Base-by-base conservation (phyloP, 2,329 filamentous ascomycete species). In the Ascocoryne sarcoides region DNA sequence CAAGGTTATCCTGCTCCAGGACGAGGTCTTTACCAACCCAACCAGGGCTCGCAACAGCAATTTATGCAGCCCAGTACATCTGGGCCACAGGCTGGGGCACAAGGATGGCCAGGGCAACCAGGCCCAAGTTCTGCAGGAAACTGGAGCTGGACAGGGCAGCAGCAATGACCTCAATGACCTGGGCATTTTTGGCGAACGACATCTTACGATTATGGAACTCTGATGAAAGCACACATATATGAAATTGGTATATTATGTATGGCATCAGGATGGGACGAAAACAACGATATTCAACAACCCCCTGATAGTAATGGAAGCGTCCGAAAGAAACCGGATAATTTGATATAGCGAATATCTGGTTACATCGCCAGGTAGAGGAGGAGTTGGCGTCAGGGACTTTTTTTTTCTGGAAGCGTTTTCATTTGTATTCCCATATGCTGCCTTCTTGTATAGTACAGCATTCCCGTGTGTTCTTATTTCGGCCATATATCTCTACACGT, bases 11-110 rank as follows among this genome's bases (percentile, higher is more conserved):
- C 69, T 18, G 64, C 65, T n/a, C 65, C 71, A 18, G 65, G 69
- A 5, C 74, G 77, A 51, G 69, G 68, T 37, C 73, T 81, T 53
- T 79, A 79, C 50, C 64, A 73, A 14, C 63, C 75, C 19, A 78
- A 82, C 34, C 76, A 79, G 61, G 78, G 75, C 1, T 72, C 75
- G 3, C 68, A 7, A 7, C 38, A 78, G 38, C 74, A 79, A 55
- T 82, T 82, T 64, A 73, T 87, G 75, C 77, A 82, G 54, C 69
- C 79, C 62, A 62, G 71, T 52, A 61, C 77, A 10, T 52, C 54
- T 20, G 55, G 51, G 12, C 46, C 56, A 41, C 57, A 59, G 39
- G 42, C 54, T 37, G 52, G 51, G 5, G 38, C 41, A 36, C 56
- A 58, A 36, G 53, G 49, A n/a, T 61, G 59, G 59, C 48, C 57